These are phyloP conservation scores for Botrytis deweyae DNA, from an alignment of 2,329 filamentous ascomycete species.

Conservation along the genomic window DNA sequence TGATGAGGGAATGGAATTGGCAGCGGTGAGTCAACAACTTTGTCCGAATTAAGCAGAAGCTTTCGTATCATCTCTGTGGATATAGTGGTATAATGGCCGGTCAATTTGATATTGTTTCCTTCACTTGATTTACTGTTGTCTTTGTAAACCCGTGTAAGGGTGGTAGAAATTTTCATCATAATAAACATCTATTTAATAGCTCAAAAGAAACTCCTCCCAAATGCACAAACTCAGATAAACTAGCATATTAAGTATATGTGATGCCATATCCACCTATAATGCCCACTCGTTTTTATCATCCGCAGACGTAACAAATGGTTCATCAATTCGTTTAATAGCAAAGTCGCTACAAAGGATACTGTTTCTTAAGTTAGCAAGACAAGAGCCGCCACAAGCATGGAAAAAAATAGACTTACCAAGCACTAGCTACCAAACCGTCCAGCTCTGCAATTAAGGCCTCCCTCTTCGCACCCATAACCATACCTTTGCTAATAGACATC, in stretches of 20 bases:
- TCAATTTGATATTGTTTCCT: background rate
- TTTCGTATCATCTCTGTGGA: background rate
- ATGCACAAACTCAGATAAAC: background rate
- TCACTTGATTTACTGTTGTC: background rate
- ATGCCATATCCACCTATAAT: slow-evolving; percentile 25
- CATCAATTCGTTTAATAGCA: slow-evolving; percentile 90
- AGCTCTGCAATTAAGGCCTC: slow-evolving; percentile 85
- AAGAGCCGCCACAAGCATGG: background rate
- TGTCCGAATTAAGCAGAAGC: slow-evolving; percentile 5
- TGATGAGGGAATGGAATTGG: slow-evolving; percentile 6
- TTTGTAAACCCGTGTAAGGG: background rate
- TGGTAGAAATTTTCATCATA: background rate
- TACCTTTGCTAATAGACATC: slow-evolving; percentile 74
- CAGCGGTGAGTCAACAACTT: slow-evolving; percentile 5
- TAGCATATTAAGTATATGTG: background rate
- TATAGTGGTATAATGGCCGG: background rate
- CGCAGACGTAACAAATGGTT: slow-evolving; percentile 76
- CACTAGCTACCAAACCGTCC: slow-evolving; percentile 85
- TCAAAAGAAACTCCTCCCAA: background rate
- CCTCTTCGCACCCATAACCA: slow-evolving; percentile 67
- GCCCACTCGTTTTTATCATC: slow-evolving; percentile 84
- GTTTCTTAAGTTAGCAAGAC: slow-evolving; percentile 22
- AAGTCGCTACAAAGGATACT: slow-evolving; percentile 94
- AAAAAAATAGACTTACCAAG: slow-evolving; percentile 62
- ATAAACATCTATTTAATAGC: background rate